A percentile compares a stretch with the other conserved stretches of the same genome.
Evolutionary conservation across 2,329 filamentous ascomycete genomes (phyloP).

Genomic region (Penicillium corylophilum): DNA sequence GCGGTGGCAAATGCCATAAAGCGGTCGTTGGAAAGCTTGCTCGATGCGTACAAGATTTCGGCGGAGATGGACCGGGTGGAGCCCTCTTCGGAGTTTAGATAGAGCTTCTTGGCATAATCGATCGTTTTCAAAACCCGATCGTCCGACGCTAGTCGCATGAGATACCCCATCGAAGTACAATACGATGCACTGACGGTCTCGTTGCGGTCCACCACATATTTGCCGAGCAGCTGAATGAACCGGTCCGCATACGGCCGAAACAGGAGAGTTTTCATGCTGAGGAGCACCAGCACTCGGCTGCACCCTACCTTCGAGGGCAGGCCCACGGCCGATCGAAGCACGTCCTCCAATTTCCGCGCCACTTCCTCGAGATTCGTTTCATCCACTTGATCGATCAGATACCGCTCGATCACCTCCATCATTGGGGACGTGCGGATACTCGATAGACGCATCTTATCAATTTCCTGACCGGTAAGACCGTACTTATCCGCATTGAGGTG

Average conservation of each 20-base stretch:
- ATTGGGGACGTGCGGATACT: slow-evolving; percentile 84
- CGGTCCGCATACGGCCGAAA: slow-evolving; percentile 73
- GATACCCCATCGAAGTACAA: slow-evolving; percentile 80
- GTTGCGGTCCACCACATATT: slow-evolving; percentile 84
- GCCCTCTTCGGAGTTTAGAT: slow-evolving; percentile 80
- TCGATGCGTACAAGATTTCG: slow-evolving; percentile 78
- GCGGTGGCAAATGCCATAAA: slow-evolving; percentile 74
- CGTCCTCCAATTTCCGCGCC: slow-evolving; percentile 68
- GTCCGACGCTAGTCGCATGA: slow-evolving; percentile 66
- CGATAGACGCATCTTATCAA: slow-evolving; percentile 81
- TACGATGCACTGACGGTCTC: slow-evolving; percentile 91
- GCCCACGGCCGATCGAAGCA: slow-evolving; percentile 82
- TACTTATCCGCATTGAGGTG: slow-evolving; percentile 84
- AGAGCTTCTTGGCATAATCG: slow-evolving; percentile 63
- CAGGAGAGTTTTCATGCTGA: slow-evolving; percentile 73
- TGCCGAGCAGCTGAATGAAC: slow-evolving; percentile 76
- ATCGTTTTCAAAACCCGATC: slow-evolving; percentile 57
- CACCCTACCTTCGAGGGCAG: slow-evolving; percentile 94
- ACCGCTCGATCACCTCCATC: slow-evolving; percentile 87
- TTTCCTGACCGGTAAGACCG: slow-evolving; percentile 81
- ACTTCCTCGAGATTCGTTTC: slow-evolving; percentile 72
- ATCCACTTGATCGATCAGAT: slow-evolving; percentile 75
- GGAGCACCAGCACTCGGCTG: slow-evolving; percentile 76
- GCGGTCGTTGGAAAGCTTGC: slow-evolving; percentile 83
- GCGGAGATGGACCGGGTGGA: slow-evolving; percentile 70